phyloP scores from a whole-genome alignment of 805 yeast species.

The Wickerhamomyces bovis region DNA sequence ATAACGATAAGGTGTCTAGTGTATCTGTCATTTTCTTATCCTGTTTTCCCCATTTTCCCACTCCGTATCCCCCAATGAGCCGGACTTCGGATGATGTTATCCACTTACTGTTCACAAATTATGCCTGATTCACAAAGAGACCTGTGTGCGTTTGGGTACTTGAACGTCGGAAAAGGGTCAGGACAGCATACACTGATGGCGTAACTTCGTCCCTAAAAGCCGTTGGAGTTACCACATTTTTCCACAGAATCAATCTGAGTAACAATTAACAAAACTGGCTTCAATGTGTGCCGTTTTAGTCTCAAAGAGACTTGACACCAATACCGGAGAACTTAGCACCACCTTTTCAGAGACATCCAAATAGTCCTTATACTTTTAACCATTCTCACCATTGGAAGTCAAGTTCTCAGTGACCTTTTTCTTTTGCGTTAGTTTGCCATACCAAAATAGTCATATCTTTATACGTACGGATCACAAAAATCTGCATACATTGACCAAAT shows the following conservation, averaged over 20 bases:
- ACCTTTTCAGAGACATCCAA: not conserved
- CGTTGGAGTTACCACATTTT: too few relatives aligned
- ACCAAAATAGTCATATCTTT: too few relatives aligned
- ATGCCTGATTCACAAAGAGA: too few relatives aligned
- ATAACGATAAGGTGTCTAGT: not conserved
- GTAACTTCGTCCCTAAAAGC: too few relatives aligned
- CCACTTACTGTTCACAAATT: not conserved
- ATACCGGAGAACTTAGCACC: not conserved
- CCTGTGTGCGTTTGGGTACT: not conserved
- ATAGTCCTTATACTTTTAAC: not conserved
- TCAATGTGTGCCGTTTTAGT: too few relatives aligned
- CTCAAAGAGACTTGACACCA: not conserved
- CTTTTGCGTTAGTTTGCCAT: slow-evolving; percentile 7
- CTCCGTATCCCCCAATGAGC: not conserved
- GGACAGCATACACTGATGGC: too few relatives aligned
- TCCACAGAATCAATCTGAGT: too few relatives aligned
- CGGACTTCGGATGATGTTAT: not conserved
- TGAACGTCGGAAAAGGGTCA: too few relatives aligned
- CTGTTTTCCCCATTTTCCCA: not conserved
- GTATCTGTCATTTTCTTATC: not conserved
- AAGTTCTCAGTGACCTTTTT: slow-evolving; percentile 18
- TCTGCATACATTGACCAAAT: slow-evolving; percentile 18
- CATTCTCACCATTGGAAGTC: not conserved
- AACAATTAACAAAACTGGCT: too few relatives aligned
- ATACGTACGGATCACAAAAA: slow-evolving; percentile 21